Percentiles rank a stretch among this genome's conserved stretches.
Evolutionary conservation across 192 early-diverging fungal species (phyloP).

Genomic region (Coemansia sp.): DNA sequence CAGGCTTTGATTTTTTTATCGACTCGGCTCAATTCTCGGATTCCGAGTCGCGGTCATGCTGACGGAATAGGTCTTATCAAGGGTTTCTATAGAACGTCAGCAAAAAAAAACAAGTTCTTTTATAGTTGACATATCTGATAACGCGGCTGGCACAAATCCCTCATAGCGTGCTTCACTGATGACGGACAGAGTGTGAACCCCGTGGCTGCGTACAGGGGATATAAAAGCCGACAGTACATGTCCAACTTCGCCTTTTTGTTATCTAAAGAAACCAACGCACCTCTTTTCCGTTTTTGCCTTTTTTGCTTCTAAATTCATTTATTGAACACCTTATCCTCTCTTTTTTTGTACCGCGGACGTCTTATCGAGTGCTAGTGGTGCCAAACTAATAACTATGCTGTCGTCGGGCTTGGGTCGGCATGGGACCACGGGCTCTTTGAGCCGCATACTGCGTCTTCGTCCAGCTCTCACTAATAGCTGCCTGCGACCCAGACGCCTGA

Average conservation of each 20-base stretch:
- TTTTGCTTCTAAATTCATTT: constrained; percentile 1
- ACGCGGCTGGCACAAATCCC: background rate
- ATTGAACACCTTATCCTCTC: background rate
- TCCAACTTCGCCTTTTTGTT: background rate
- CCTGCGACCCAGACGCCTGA: background rate
- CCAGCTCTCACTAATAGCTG: background rate
- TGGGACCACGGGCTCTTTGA: background rate
- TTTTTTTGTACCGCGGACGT: background rate
- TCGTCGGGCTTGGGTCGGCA: constrained; percentile 1
- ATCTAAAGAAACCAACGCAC: too few species aligned
- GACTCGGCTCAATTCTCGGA: constrained; percentile 3
- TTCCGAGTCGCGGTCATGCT: background rate
- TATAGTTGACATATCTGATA: background rate
- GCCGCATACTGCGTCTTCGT: constrained; percentile 3
- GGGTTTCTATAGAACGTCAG: too few species aligned
- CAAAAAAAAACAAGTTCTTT: background rate
- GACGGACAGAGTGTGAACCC: too few species aligned
- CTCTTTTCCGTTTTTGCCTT: background rate
- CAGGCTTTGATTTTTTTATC: background rate
- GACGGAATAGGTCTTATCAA: too few species aligned
- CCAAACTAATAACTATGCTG: background rate
- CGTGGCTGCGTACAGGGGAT: background rate
- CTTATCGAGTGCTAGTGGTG: background rate
- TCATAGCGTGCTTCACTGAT: background rate
- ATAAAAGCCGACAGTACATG: background rate